Base-by-base conservation (phyloP, 768 basidiomycete species). In the Coprinopsis strossmayeri region DNA sequence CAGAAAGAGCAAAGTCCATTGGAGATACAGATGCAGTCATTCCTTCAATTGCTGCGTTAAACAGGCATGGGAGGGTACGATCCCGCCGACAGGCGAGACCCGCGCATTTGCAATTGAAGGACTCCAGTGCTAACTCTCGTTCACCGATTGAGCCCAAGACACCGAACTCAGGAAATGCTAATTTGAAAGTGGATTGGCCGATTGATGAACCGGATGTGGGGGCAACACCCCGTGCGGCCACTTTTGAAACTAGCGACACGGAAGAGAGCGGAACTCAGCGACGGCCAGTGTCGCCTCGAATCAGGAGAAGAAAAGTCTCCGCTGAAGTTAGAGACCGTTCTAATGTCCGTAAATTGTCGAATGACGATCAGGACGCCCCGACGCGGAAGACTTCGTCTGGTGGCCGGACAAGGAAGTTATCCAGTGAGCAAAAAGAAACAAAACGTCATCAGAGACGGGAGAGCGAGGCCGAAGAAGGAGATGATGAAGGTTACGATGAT, bases 401-500 rank as follows among this genome's bases (percentile, higher is more conserved):
- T 52, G 37, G 61, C 39, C 65, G 72, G 38, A 55, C 63, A 17
- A 67, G 77, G 34, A 86, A 83, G 60, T 53, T 67, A 3, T 79
- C 78, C 13, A 65, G 61, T 7, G 74, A 73, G 23, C 73, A 62
- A 42, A 69, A 61, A 57, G 65, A 69, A 21, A 23, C 12, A 9
- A 23, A 23, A 18, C 38, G 35, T 27, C 69, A 63, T 54, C 68
- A 63, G 46, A 58, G 64, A 38, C 69, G 78, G 32, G 80, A 83
- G 28, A 87, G 82, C 58, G 78, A 73, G 18, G 86, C 83, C 0
- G 82, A 84, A 46, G 85, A 88, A 50, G 86, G 87, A 3, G 87
- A 88, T 51, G 87, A 89, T 55, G 78, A 79, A 59, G 76, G 84
- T 2, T 88, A 87, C 47, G 85, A 83, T 55, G 87, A 88, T 11